Evolutionary conservation across 2,329 filamentous ascomycete species (phyloP), one percentile per base, ranked within the genome.

Genomic region (Pseudogymnoascus sp.): DNA sequence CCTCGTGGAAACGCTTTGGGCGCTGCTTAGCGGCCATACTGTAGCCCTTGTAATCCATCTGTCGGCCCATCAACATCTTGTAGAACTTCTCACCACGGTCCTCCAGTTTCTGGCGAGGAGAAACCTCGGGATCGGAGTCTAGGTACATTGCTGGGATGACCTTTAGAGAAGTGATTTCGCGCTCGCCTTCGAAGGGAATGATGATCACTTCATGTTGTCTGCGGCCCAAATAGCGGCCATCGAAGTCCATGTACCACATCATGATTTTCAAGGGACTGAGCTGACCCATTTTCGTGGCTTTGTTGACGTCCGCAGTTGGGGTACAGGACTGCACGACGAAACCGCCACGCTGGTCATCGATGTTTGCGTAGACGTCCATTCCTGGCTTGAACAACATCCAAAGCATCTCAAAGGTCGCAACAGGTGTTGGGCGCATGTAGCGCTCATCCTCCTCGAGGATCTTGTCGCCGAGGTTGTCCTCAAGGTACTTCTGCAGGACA

Each of bases 231-330:
- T 67, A 63, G 8, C 64, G 63, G 7, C 70, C 71, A 61, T 73
- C 66, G n/a, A 69, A 72, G 65, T 73, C 72, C 36, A 73, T 67
- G 60, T 70, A 69, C 67, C 72, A 73, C 63, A 70, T 67, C 25
- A 66, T 21, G 16, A 69, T 64, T 56, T 67, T 66, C 56, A 72
- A 66, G 21, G 67, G 59, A 18, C 65, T 63, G 37, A 66, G 62
- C 31, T 68, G 65, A 10, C 65, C 65, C 37, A 53, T 63, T 40
- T 62, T 67, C 6, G 18, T 16, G 16, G 60, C 61, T 8, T 65
- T 63, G 4, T 25, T 63, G 7, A 59, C 25, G 14, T 62, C 50
- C 18, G 50, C 28, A 12, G 50, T 34, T 21, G 44, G 37, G 1
- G 21, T 60, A n/a, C 34, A 59, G 11, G 65, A 64, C 38, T 69